phyloP scores from a whole-genome alignment of 2,329 filamentous ascomycete genomes.

The Aspergillus bombycis region DNA sequence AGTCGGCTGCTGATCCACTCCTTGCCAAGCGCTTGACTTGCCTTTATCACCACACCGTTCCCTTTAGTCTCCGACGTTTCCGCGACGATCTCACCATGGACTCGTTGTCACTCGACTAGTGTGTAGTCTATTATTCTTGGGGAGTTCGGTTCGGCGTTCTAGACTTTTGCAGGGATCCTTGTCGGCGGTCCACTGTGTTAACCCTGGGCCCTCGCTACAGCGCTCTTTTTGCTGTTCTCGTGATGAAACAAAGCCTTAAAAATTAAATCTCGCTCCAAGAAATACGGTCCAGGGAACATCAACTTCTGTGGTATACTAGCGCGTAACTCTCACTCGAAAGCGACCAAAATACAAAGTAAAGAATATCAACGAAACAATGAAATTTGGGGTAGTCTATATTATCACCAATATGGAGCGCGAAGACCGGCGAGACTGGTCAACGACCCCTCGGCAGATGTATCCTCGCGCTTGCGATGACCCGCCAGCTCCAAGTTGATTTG shows the following conservation, averaged over 20 bases:
- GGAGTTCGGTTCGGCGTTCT: neutral
- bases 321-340: neutral
- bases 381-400: slow-evolving; percentile 7
- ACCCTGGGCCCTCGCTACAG: neutral
- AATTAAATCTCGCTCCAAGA: neutral
- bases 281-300: neutral
- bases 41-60: neutral
- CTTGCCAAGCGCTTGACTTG: neutral
- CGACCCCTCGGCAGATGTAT: slow-evolving; percentile 44
- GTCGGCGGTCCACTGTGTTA: neutral
- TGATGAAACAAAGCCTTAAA: neutral
- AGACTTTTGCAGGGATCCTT: neutral
- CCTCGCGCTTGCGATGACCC: slow-evolving; percentile 53
- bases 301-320: neutral
- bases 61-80: neutral
- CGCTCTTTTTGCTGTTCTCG: neutral
- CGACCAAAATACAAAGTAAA: slow-evolving; percentile 9
- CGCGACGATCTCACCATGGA: neutral
- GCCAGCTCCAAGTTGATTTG: slow-evolving; percentile 83
- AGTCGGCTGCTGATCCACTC: neutral
- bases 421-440: slow-evolving; percentile 50
- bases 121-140: neutral
- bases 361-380: neutral
- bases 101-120: neutral
- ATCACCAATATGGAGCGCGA: slow-evolving; percentile 50